These are phyloP conservation scores for Apophysomyces variabilis DNA, from an alignment of 371 early-diverging fungal species.

Conservation along the genomic window DNA sequence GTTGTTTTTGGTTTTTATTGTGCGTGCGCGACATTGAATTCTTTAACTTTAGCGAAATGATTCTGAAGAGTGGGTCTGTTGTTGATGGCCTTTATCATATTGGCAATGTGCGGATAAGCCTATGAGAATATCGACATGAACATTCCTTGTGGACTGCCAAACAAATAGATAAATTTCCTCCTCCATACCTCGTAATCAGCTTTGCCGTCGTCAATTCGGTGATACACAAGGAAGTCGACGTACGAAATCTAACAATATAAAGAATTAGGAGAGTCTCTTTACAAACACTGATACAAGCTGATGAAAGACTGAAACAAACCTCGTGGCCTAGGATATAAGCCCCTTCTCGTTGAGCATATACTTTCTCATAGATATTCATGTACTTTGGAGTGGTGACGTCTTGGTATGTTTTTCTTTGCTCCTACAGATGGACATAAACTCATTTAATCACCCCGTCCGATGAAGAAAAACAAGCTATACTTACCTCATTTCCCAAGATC, in stretches of 20 bases:
- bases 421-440: neutral
- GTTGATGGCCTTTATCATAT: slow-evolving; percentile 27
- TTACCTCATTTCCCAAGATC: neutral
- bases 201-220: slow-evolving; percentile 23
- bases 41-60: slow-evolving; percentile 10
- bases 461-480: too few species aligned
- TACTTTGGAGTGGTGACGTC: neutral
- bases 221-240: slow-evolving; percentile 33
- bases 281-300: too few species aligned
- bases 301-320: neutral
- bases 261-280: too few species aligned
- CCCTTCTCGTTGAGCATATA: slow-evolving; percentile 15
- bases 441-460: too few species aligned
- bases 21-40: too few species aligned
- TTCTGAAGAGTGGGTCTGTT: slow-evolving; percentile 26
- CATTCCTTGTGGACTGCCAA: neutral
- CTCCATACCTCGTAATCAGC: neutral
- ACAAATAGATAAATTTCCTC: neutral
- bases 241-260: slow-evolving; percentile 20
- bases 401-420: slow-evolving; percentile 12
- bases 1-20: too few species aligned
- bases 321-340: slow-evolving; percentile 35
- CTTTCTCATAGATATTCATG: slow-evolving; percentile 10
- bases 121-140: neutral
- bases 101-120: slow-evolving; percentile 25